Evolutionary conservation across 345 rosid species (phyloP), one percentile per base, ranked within the genome.

Genomic region (Lepidium sativum): DNA sequence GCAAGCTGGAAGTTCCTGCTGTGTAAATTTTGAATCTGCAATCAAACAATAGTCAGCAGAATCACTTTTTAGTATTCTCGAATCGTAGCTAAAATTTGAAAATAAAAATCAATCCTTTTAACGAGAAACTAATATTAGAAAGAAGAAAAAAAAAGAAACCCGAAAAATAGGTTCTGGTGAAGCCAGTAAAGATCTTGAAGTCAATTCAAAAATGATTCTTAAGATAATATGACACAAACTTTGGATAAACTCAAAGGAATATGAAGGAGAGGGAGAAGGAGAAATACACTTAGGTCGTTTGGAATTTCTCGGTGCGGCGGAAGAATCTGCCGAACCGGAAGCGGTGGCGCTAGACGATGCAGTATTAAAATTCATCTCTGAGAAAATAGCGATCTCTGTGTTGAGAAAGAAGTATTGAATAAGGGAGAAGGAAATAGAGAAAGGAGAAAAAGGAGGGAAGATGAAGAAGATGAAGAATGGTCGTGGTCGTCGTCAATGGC

Each of bases 1-100:
- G 83, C 99, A 94, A 75, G 99, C 99, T 3, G 97, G 99, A 70
- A 94, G 97, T 75, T 94, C 99, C 75, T 88, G 99, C 56, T 94
- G 99, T 14, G 95, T 86, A 77, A 94, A 94, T 74, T 69, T 88
- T 2, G 97, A 94, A 77, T 90, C 99, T 94, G 88, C 60, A 78
- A 76, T 48, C 47, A 52, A 63, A 4, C 42, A 62, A 40, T 4
- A 47, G 16, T 47, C 11, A 68, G 8, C 17, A 48, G 9, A 69
- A 65, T 31, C 34, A 64, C 4, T 31, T 40, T 8, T 29, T 39
- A 42, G 0, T 3, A 45, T 33, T 38, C 48, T 6, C 44, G 17
- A 48, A 5, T 50, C 13, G 16, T 8, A 35, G 57, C 47, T n/a
- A 35, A 9, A 50, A 15, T 3, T 0, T 14, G 0, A 0, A 2